Evolutionary conservation across 139 green algal genomes (phyloP), one percentile per base, ranked within the genome.

Genomic region (Chlamydomonas sp.): DNA sequence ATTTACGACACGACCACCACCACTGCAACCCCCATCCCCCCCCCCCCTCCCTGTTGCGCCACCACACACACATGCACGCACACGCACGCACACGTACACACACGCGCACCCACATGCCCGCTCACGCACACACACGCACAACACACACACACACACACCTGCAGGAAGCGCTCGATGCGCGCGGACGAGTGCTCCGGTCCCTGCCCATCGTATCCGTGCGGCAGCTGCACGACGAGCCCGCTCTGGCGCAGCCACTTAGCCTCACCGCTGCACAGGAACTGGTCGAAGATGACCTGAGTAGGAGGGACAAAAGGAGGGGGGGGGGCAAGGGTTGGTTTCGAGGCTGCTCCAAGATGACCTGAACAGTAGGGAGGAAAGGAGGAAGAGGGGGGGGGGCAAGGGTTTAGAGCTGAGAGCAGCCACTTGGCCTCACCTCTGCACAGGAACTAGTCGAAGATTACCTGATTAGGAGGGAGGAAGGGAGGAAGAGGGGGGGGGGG

Each of bases 391-490:
- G 16, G 43, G 10, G 43, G 10, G 43, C 43, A n/a, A 13, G 13
- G n/a, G n/a, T n/a, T n/a, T n/a, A n/a, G n/a, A n/a, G n/a, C n/a
- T n/a, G n/a, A n/a, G 60, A 90, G 81, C 77, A 95, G 79, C 93
- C 92, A 98, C 86, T 97, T 97, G 70, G 89, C 84, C 84, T 98
- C 93, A n/a, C n/a, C n/a, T n/a, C n/a, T n/a, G n/a, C n/a, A n/a
- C n/a, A n/a, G n/a, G n/a, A n/a, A n/a, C n/a, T n/a, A n/a, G n/a
- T n/a, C n/a, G n/a, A n/a, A 95, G 63, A 96, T 92, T 70, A 96
- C 84, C 86, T 96, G 80, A n/a, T n/a, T n/a, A n/a, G n/a, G 33
- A n/a, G 26, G 58, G 58, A 22, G 6, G 30, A 37, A 38, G 20
- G 36, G 3, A 10, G 36, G 5, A 28, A n/a, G 22, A 61, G 50